Evolutionary conservation across 176 grass and related monocot species (phyloP).

Genomic region (Musa itinerans): DNA sequence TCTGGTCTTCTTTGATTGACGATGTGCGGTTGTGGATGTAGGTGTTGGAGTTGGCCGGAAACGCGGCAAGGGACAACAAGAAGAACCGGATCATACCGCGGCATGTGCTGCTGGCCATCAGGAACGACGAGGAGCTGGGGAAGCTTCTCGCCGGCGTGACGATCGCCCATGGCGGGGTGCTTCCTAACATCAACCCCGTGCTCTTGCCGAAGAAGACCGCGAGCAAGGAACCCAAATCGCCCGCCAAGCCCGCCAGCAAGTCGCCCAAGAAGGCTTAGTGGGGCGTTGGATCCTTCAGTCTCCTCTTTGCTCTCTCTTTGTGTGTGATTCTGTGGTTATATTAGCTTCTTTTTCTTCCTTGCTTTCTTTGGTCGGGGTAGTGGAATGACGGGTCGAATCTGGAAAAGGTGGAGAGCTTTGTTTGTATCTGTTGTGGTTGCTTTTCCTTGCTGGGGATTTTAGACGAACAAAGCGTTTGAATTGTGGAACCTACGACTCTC

Average conservation of each 20-base stretch:
- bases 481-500: neutral
- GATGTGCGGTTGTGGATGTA: neutral
- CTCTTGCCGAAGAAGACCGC: conserved; percentile 22
- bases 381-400: neutral
- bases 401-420: neutral
- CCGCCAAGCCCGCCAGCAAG: conserved; percentile 9
- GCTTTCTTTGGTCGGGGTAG: neutral
- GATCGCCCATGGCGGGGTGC: conserved; percentile 24
- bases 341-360: neutral
- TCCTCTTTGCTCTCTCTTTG: neutral
- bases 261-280: conserved; percentile 20
- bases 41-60: conserved; percentile 21
- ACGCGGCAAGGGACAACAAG: conserved; percentile 30
- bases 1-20: neutral
- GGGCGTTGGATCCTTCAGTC: too few relatives aligned
- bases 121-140: conserved; percentile 26
- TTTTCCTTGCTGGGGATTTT: neutral
- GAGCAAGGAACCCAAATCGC: conserved; percentile 21
- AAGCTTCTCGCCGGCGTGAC: conserved; percentile 23
- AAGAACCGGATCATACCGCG: conserved; percentile 27
- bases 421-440: neutral
- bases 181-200: conserved; percentile 26
- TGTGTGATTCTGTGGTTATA: conserved; percentile 2
- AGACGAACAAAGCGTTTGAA: neutral
- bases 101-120: conserved; percentile 20